Base-by-base conservation (phyloP, 306 rosid genomes). In the Fragaria iinumae region DNA sequence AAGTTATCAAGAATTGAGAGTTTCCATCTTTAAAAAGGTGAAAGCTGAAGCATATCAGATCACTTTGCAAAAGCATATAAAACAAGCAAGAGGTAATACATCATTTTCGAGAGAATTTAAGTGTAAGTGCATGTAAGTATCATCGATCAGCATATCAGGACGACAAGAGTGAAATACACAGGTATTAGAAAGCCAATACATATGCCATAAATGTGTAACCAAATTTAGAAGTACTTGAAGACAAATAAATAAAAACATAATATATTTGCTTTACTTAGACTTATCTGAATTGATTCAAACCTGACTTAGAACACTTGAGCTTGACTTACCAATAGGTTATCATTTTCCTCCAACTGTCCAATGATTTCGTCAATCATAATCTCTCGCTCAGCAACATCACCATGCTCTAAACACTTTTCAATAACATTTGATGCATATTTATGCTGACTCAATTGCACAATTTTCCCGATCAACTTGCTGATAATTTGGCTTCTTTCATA, bases 371-470 rank as follows among this genome's bases (percentile, higher is more conserved):
- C 85, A 72, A 91, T 84, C 84, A 94, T 77, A 73, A 86, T 67
- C 62, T 88, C 87, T 62, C 84, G 87, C 48, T 94, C 98, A 73
- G 81, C 38, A 44, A 85, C 63, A 87, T 83, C 90, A 69, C 94
- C 96, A 87, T 85, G 83, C 83, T 87, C 91, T 86, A 94, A 84
- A 83, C 98, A 91, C 82, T 94, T 91, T 81, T 94, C 98, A 62
- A 94, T 80, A 63, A 94, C 98, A 84, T 94, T 91, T 32, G 98
- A 94, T 64, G 97, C 98, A 66, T 85, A 93, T 76, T 93, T 91
- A 83, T 89, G 96, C 84, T 81, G 89, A 75, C 96, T 91, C 87
- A 89, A 66, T 77, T 83, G 83, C 48, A 91, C 91, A 87, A 91
- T 62, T 66, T 70, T 84, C 64, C 91, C 89, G 20, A 73, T 34